phyloP scores from a whole-genome alignment of 768 basidiomycete genomes.

The Tulasnella sp. region DNA sequence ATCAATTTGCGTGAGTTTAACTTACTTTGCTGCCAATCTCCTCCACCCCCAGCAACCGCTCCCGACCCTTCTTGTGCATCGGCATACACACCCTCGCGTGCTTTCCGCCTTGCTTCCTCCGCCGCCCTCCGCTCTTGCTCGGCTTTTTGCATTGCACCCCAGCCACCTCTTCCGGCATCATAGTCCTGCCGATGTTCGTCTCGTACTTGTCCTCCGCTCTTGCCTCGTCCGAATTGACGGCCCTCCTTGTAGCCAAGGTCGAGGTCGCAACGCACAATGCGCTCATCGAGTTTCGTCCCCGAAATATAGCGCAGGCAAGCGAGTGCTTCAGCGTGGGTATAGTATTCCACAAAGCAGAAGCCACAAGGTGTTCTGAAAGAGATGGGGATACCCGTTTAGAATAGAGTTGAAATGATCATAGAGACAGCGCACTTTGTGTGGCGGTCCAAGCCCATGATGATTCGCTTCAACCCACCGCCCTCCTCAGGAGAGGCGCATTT shows the following conservation, averaged over 20 bases:
- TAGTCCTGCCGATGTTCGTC: conserved; percentile 97
- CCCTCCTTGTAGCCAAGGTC: conserved; percentile 96
- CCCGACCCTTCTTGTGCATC: conserved; percentile 71
- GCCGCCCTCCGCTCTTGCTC: conserved; percentile 41
- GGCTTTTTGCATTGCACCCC: conserved; percentile 58
- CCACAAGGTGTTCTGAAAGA: conserved; percentile 77
- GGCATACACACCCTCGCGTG: conserved; percentile 77
- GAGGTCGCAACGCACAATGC: conserved; percentile 94
- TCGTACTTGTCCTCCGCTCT: conserved; percentile 89
- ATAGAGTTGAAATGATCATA: not conserved
- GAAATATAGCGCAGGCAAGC: conserved; percentile 89
- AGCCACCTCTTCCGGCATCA: conserved; percentile 90
- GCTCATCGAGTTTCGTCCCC: conserved; percentile 97
- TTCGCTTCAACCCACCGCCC: conserved; percentile 81
- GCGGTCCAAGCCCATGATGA: conserved; percentile 90
- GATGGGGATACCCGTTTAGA: conserved; percentile 9
- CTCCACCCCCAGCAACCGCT: conserved; percentile 73
- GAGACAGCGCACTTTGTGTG: conserved; percentile 54
- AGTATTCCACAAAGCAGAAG: conserved; percentile 95
- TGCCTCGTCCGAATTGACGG: conserved; percentile 92
- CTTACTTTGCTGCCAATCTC: conserved; percentile 56
- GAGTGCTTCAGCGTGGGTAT: conserved; percentile 86
- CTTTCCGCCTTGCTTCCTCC: conserved; percentile 63
- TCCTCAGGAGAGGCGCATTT: conserved; percentile 83
- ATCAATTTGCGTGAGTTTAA: not conserved